These are phyloP conservation scores for Apiospora rasikravindrae DNA, from an alignment of 2,329 filamentous ascomycete species.

Conservation along the genomic window DNA sequence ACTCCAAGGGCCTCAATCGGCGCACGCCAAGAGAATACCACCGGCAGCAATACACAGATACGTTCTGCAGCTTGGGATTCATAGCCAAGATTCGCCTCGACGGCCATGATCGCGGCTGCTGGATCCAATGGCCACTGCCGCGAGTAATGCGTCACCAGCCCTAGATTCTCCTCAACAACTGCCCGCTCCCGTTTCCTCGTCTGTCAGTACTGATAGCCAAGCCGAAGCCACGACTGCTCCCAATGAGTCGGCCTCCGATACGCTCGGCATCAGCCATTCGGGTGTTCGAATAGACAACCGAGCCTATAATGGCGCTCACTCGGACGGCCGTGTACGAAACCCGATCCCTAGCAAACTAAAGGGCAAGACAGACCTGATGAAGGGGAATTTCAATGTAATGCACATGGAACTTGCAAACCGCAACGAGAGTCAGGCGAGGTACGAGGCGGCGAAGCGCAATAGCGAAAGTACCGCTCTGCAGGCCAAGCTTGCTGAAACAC, in stretches of 20 bases:
- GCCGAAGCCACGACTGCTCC: not conserved
- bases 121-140: conserved; percentile 19
- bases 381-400: conserved; percentile 68
- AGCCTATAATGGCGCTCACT: conserved; percentile 29
- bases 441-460: conserved; percentile 63
- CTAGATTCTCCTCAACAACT: not conserved
- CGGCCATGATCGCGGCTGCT: conserved; percentile 19
- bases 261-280: conserved; percentile 15
- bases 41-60: not conserved
- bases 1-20: not conserved
- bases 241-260: not conserved
- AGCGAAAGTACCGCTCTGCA: conserved; percentile 66
- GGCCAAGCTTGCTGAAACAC: conserved; percentile 59
- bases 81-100: not conserved
- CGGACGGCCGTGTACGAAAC: conserved; percentile 59
- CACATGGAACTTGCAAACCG: conserved; percentile 59
- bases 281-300: conserved; percentile 24
- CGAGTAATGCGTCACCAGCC: conserved; percentile 18
- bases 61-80: conserved; percentile 7
- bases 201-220: conserved; percentile 7
- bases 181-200: conserved; percentile 8
- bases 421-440: conserved; percentile 53
- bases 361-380: conserved; percentile 59
- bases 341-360: conserved; percentile 68
- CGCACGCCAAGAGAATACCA: not conserved